phyloP scores from a whole-genome alignment of 129 eudicot genomes.

The Sambucus nigra region DNA sequence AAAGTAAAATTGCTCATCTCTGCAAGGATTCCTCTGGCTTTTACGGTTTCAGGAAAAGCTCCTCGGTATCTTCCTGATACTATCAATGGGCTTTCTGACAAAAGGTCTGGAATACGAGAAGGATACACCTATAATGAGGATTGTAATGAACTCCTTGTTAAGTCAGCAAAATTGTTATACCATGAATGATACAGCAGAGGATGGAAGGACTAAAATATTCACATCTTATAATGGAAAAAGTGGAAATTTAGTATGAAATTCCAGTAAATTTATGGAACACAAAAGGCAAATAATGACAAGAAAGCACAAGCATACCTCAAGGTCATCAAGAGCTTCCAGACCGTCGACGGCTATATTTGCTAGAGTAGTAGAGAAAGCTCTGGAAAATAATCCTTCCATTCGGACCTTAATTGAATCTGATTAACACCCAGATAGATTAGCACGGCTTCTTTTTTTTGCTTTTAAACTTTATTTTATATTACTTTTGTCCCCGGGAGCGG shows the following conservation, averaged over 20 bases:
- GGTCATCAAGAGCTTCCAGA: conserved; percentile 44
- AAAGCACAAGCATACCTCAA: conserved; percentile 43
- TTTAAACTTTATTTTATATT: too few relatives aligned
- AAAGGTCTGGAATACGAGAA: conserved; percentile 50
- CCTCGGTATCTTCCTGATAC: conserved; percentile 80
- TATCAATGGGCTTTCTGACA: conserved; percentile 51
- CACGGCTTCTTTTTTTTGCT: too few relatives aligned
- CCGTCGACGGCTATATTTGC: conserved; percentile 51
- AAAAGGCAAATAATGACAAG: neutral
- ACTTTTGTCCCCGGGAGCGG: too few relatives aligned
- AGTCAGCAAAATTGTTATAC: neutral
- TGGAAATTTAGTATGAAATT: neutral
- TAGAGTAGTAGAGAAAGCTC: conserved; percentile 49
- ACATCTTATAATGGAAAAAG: neutral
- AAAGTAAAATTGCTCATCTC: conserved; percentile 39
- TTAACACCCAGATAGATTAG: conserved; percentile 8
- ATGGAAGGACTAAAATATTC: neutral
- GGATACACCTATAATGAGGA: conserved; percentile 63
- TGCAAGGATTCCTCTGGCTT: conserved; percentile 55
- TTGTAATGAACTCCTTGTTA: conserved; percentile 4
- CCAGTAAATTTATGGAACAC: neutral
- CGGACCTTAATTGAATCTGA: conserved; percentile 53
- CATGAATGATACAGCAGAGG: neutral
- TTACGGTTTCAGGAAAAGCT: conserved; percentile 39
- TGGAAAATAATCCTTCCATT: conserved; percentile 40